These are phyloP conservation scores for Ustilago loliicola DNA, from an alignment of 1,284 basidiomycete species.

Conservation along the genomic window DNA sequence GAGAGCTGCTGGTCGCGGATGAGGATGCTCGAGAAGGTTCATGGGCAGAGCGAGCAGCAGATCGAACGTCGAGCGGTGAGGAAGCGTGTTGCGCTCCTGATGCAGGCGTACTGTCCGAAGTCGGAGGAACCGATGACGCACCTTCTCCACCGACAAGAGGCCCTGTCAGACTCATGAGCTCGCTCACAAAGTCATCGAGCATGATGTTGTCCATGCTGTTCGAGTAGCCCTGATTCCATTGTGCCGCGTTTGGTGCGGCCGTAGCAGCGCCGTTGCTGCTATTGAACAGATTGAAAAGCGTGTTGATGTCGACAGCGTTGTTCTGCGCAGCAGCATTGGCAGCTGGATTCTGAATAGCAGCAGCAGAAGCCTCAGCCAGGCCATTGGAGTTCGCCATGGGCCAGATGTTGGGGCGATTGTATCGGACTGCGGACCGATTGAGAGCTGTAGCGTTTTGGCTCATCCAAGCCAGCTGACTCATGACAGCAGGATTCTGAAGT, in stretches of 20 bases:
- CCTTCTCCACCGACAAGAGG: conserved; percentile 34
- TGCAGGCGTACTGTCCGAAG: conserved; percentile 28
- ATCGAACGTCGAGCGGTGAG: conserved; percentile 11
- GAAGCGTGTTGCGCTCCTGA: conserved; percentile 10
- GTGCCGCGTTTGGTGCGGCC: conserved; percentile 4
- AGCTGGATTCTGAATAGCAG: conserved; percentile 2
- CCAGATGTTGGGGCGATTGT: conserved; percentile 49
- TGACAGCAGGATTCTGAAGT: conserved; percentile 26
- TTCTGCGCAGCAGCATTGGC: conserved; percentile 17
- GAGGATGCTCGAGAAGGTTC: conserved; percentile 11
- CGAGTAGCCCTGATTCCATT: conserved; percentile 36
- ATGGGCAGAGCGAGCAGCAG: background rate
- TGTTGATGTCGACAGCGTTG: conserved; percentile 28
- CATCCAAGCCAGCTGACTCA: conserved; percentile 43
- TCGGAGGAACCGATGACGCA: conserved; percentile 11
- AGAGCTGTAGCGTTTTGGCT: conserved; percentile 23
- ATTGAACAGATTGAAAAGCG: conserved; percentile 33
- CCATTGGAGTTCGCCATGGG: conserved; percentile 22
- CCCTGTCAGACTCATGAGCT: conserved; percentile 51
- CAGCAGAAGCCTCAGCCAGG: conserved; percentile 3
- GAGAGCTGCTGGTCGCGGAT: conserved; percentile 4
- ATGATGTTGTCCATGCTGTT: conserved; percentile 53
- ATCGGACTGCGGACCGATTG: conserved; percentile 33
- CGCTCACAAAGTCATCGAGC: conserved; percentile 59
- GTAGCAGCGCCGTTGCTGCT: conserved; percentile 13